phyloP scores from a whole-genome alignment of 2,329 filamentous ascomycete genomes.

The Juglanconis sp. region DNA sequence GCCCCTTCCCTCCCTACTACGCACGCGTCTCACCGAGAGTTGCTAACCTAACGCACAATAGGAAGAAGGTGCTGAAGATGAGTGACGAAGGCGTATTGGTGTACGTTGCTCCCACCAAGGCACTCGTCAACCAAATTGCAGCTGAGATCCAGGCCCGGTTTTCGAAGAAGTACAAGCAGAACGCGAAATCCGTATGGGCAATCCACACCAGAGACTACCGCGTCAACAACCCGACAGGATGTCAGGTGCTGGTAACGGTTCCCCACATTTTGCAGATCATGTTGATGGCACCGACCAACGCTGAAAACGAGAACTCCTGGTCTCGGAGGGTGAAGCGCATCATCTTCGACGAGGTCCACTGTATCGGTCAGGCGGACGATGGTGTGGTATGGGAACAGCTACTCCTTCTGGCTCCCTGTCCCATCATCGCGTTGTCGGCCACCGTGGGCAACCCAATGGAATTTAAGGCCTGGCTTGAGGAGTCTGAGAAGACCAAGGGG shows the following conservation, averaged over 20 bases:
- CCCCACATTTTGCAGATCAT: conserved; percentile 78
- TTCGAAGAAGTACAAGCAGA: conserved; percentile 60
- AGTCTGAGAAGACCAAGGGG: conserved; percentile 61
- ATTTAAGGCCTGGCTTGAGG: conserved; percentile 66
- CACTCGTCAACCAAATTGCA: conserved; percentile 79
- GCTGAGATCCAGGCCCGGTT: conserved; percentile 75
- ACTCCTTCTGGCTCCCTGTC: conserved; percentile 69
- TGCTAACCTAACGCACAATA: too few relatives aligned
- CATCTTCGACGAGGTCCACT: conserved; percentile 81
- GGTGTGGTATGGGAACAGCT: conserved; percentile 78
- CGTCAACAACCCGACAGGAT: conserved; percentile 69
- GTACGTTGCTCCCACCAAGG: conserved; percentile 79
- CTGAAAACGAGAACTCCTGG: conserved; percentile 55
- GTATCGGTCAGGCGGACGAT: conserved; percentile 73
- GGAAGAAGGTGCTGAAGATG: conserved; percentile 63
- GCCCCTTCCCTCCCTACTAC: too few relatives aligned
- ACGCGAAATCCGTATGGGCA: conserved; percentile 69
- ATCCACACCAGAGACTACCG: conserved; percentile 75
- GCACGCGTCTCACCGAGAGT: too few relatives aligned
- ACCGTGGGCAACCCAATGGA: conserved; percentile 73
- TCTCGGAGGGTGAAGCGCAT: conserved; percentile 67
- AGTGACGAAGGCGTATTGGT: conserved; percentile 70
- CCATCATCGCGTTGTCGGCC: conserved; percentile 75
- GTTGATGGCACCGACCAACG: conserved; percentile 64
- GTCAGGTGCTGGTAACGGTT: conserved; percentile 74